Base-by-base conservation (phyloP, 805 yeast genomes). In the Starmerella sp. region DNA sequence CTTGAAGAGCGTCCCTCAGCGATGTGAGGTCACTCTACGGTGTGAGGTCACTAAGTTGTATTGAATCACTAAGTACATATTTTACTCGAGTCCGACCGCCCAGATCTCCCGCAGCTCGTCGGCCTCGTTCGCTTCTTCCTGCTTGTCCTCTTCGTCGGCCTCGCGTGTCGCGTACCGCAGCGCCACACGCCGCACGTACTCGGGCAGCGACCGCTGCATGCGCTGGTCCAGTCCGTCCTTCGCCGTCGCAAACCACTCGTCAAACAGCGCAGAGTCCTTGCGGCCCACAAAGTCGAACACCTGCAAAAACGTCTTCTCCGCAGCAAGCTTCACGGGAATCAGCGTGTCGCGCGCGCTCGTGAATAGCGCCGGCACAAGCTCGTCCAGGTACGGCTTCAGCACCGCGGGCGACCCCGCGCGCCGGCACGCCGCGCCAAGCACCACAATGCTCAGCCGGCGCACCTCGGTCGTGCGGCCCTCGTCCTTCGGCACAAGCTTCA, bases 261-360 rank as follows among this genome's bases (percentile, higher is more conserved):
- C 77, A 71, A 86, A 88, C 30, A 69, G 66, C 0, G 58, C 68
- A 71, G 77, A 66, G 22, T 74, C 72, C 9, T 71, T 77, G 5
- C 64, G 64, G 59, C 85, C 95, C 35, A 86, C 83, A 62, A 91
- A 72, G 48, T 77, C 74, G 69, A 89, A 84, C 15, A 88, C 66
- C 1, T 86, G 80, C 60, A 90, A 67, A 67, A 78, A 89, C 0
- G 95, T 89, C 72, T 87, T 87, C 68, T 91, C 98, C 7, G 96
- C 96, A 1, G 97, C 96, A 58, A 91, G 75, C 65, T 89, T 90
- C 62, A 91, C 83, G 5, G 98, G 97, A 64, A 91, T 87, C 48
- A 86, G 75, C n/a, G 82, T 76, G 65, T 90, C 96, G 60, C 98
- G 77, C 42, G 91, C 83, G 67, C 93, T 83, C 0, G 83, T 73